A percentile compares a stretch with the other conserved stretches of the same genome.
Conservation (phyloP, 768 basidiomycete species). For the Boletus sensibilis region DNA sequence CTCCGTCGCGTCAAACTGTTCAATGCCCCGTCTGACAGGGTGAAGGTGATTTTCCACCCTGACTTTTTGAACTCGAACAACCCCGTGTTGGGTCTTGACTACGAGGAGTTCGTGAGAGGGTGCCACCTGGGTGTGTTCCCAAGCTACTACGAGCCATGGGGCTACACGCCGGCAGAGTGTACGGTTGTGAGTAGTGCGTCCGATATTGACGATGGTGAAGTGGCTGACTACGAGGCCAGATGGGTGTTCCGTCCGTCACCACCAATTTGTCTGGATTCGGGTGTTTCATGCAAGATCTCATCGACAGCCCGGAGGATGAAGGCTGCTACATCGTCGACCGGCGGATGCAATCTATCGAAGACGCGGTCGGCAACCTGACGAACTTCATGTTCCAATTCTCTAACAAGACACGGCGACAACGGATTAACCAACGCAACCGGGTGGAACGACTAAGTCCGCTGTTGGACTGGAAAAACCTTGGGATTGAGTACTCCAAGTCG, state of each 20-base stretch:
- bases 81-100: constrained; percentile 94
- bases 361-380: constrained; percentile 83
- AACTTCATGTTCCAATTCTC: constrained; percentile 74
- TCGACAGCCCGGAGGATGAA: constrained; percentile 91
- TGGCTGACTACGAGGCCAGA: constrained; percentile 43
- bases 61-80: constrained; percentile 98
- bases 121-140: constrained; percentile 99
- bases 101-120: constrained; percentile 98
- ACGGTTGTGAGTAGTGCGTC: constrained; percentile 72
- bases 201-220: not conserved
- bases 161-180: constrained; percentile 96
- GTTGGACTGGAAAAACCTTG: constrained; percentile 97
- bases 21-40: constrained; percentile 84
- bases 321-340: constrained; percentile 97
- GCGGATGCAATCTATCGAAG: constrained; percentile 84
- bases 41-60: constrained; percentile 97
- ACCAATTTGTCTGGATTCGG: constrained; percentile 98
- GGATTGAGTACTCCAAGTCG: constrained; percentile 95
- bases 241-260: constrained; percentile 97
- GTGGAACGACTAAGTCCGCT: constrained; percentile 92
- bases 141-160: constrained; percentile 96
- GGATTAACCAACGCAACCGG: constrained; percentile 98
- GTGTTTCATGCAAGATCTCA: constrained; percentile 97
- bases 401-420: constrained; percentile 86
- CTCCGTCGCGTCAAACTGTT: constrained; percentile 92